Base-by-base conservation (phyloP, 192 early-diverging fungal genomes). In the Jimgerdemannia flammicorona region DNA sequence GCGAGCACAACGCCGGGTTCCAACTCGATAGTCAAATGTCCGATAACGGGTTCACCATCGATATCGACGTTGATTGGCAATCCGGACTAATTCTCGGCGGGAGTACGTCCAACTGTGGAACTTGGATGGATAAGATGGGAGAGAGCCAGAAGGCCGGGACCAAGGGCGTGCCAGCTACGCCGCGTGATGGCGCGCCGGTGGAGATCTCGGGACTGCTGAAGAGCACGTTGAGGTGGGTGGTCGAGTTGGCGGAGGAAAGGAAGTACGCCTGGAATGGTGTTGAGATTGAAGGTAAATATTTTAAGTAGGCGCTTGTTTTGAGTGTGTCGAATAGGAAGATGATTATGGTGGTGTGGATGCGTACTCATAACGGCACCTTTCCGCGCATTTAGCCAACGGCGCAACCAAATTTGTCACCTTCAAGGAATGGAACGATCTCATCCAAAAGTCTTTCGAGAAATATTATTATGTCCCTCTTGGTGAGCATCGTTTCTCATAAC, bases 121-220 rank as follows among this genome's bases (percentile, higher is more conserved):
- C 96, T 0, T 99, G 97, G 98, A 99, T 99, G 96, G 98, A 99
- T 84, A 99, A 98, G 82, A 95, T 95, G 94, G 94, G 94, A 17
- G 96, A 98, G 81, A 95, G 92, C 41, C 92, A 90, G 54, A 97
- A 95, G 84, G 97, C 98, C n/a, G 91, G 93, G 6, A 99, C 89
- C 49, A 91, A 92, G 42, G 98, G 98, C 3, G 76, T 92, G 39
- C 98, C 97, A 2, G 95, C 92, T 0, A 99, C 95, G 3, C 95
- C 97, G 68, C 90, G 97, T 44, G 95, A 99, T 77, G 97, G 98
- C 40, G 92, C 94, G 0, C 88, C 88, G 20, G 86, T 98, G 17
- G 97, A 99, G 84, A 96, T 99, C 79, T 89, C 93, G 49, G 97
- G 97, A 17, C 77, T 99, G 71, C 79, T 93, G 40, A 98, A 98